Evolutionary conservation across 2,329 filamentous ascomycete genomes (phyloP).

Genomic region (Xylaria sp.): DNA sequence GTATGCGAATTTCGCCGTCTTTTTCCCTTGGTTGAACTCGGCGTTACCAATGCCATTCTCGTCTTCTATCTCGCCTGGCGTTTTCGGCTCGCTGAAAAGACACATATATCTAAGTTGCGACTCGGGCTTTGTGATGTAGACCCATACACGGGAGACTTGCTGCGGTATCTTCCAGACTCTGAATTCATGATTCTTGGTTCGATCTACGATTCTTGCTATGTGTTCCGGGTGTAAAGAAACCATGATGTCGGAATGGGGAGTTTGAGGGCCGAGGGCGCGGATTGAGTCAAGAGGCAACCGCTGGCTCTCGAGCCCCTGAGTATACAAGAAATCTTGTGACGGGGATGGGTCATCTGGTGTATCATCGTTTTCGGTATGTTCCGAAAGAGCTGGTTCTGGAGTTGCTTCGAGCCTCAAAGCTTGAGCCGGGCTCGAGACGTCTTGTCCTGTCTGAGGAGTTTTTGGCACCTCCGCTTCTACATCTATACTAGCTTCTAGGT

Average conservation of each 20-base stretch:
- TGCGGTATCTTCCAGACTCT: conserved; percentile 65
- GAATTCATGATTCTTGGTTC: conserved; percentile 65
- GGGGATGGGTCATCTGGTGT: conserved; percentile 3
- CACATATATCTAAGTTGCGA: conserved; percentile 69
- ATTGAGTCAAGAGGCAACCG: conserved; percentile 47
- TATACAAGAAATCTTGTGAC: conserved; percentile 39
- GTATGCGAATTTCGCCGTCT: conserved; percentile 59
- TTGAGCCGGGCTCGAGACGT: not conserved
- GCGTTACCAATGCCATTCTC: conserved; percentile 60
- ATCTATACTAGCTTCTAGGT: conserved; percentile 5
- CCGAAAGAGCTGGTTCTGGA: conserved; percentile 28
- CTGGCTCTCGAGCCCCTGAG: conserved; percentile 49
- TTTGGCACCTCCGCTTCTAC: conserved; percentile 21
- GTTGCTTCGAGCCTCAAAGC: conserved; percentile 33
- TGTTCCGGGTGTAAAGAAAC: conserved; percentile 67
- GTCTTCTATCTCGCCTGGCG: conserved; percentile 59
- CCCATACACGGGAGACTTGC: conserved; percentile 69
- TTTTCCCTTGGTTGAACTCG: conserved; percentile 59
- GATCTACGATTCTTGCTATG: conserved; percentile 60
- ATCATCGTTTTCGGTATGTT: conserved; percentile 27
- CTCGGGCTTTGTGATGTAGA: conserved; percentile 62
- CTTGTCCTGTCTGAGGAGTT: conserved; percentile 9
- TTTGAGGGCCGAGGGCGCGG: conserved; percentile 52
- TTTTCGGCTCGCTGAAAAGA: conserved; percentile 58
- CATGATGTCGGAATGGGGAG: conserved; percentile 56